Evolutionary conservation across 257 asterid genomes (phyloP), one percentile per base, ranked within the genome.

Genomic region (Fraxinus quadrangulata): DNA sequence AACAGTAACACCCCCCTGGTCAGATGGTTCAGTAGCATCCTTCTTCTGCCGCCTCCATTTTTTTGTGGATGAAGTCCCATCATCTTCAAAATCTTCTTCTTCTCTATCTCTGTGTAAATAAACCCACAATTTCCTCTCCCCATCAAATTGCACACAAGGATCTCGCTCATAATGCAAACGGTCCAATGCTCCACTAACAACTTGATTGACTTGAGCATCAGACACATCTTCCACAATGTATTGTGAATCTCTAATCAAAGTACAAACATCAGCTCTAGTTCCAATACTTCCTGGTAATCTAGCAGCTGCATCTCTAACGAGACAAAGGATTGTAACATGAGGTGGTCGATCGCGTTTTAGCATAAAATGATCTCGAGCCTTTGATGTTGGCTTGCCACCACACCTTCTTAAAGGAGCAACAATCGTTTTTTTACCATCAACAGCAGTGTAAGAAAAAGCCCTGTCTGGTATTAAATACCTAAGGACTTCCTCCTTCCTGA

Each of bases 331-430:
- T 2, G 99, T 96, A 21, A 93, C 99, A 80, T 96, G 99, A 2
- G 99, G 98, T 17, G 99, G 99, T 17, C 99, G 86, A 73, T 96
- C 95, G 19, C 94, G 91, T 80, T 96, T 96, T 34, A 96, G 90
- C 99, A 96, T 93, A 78, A 96, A 96, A 85, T 96, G 99, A 77
- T 96, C 98, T 34, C 99, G 90, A 75, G 99, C 98, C 88, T 96
- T 96, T n/a, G 99, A 92, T 71, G 99, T 96, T 75, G 99, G 99
- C 91, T 96, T 96, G 77, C 99, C 99, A 47, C 98, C 98, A 69
- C 99, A 89, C 87, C 99, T 96, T 87, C 99, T 92, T 85, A 96
- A 83, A 30, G 99, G 99, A 40, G 99, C 99, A 72, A 96, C 98
- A 33, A 94, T 96, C 36, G 99, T 89, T 83, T 90, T 96, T 79